Base-by-base conservation (phyloP, 2,329 filamentous ascomycete genomes). In the Aspergillus unguis region DNA sequence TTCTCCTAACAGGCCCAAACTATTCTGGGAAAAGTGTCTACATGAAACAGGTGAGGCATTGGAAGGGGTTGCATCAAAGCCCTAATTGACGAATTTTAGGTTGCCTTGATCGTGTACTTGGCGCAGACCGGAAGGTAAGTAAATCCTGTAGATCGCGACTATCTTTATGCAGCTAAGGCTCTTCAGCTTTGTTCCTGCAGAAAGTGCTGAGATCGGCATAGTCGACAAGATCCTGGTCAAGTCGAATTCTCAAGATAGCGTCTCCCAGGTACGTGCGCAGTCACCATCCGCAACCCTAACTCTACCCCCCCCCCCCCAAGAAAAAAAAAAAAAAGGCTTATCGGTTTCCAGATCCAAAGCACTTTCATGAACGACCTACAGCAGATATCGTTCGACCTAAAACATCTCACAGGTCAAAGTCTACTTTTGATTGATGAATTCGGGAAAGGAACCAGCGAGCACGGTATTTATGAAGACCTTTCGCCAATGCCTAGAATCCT, bases 11-110 rank as follows among this genome's bases (percentile, higher is more conserved):
- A 0, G 94, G 94, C 0, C 92, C 94, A 4, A 99, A 99, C 62
- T 95, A 94, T 68, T 97, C 94, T 0, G 94, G 94, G 0, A 99
- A 99, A 71, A 97, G 91, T 61, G 84, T 97, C 0, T 97, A 96
- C 70, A 80, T 97, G 66, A 99, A 95, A 70, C 92, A 99, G 68
- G 71, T 67, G 53, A 57, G 56, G n/a, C 11, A 4, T 10, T 4
- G 10, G 26, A 7, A 17, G 5, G 31, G 6, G 33, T 8, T 26
- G 37, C 9, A 51, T 7, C 11, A 7, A n/a, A 29, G n/a, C 42
- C 31, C n/a, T 27, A 42, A 43, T 50, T 61, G 23, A 63, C 23
- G 9, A n/a, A n/a, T 8, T 26, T 11, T 26, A 73, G 72, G 83
- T 90, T 31, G 94, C 92, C 4, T 75, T 96, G 45, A 94, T 96